A percentile compares a stretch with the other conserved stretches of the same genome.
Conservation (phyloP, 306 rosid genomes). For the Myrica gale region DNA sequence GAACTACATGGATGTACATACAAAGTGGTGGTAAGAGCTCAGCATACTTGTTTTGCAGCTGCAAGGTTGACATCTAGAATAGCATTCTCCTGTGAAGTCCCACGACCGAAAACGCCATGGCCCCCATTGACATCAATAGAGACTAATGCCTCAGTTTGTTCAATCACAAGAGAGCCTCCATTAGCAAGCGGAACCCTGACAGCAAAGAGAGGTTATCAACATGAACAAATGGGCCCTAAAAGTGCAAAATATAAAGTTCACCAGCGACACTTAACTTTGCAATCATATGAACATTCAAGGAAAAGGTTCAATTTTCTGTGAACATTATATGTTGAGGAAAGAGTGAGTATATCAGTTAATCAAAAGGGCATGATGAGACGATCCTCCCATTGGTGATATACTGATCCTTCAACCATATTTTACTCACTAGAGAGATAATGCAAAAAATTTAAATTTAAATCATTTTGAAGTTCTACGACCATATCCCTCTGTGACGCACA, state of each 20-base stretch:
- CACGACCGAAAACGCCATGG: constrained; percentile 84
- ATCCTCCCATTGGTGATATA: constrained; percentile 6
- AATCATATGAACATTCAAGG: constrained; percentile 8
- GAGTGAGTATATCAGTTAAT: not conserved
- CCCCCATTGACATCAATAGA: constrained; percentile 98
- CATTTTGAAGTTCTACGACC: not conserved
- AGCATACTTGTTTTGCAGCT: constrained; percentile 78
- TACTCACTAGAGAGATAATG: not conserved
- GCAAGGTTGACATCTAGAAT: constrained; percentile 92
- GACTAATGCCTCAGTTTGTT: constrained; percentile 98
- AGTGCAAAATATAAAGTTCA: constrained; percentile 11
- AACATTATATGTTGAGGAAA: not conserved
- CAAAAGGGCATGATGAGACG: not conserved
- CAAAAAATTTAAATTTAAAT: constrained; percentile 4
- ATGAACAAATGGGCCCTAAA: constrained; percentile 17
- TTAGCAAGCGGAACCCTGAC: constrained; percentile 85
- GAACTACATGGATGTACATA: constrained; percentile 18
- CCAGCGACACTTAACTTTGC: constrained; percentile 5
- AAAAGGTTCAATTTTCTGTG: not conserved
- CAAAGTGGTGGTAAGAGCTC: constrained; percentile 25
- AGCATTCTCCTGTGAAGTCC: constrained; percentile 81
- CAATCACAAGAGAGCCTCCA: constrained; percentile 92
- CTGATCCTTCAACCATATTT: constrained; percentile 1
- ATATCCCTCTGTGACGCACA: not conserved
- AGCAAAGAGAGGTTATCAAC: constrained; percentile 22